These are phyloP conservation scores for Petunia axillaris DNA, from an alignment of 257 asterid species.

Conservation along the genomic window DNA sequence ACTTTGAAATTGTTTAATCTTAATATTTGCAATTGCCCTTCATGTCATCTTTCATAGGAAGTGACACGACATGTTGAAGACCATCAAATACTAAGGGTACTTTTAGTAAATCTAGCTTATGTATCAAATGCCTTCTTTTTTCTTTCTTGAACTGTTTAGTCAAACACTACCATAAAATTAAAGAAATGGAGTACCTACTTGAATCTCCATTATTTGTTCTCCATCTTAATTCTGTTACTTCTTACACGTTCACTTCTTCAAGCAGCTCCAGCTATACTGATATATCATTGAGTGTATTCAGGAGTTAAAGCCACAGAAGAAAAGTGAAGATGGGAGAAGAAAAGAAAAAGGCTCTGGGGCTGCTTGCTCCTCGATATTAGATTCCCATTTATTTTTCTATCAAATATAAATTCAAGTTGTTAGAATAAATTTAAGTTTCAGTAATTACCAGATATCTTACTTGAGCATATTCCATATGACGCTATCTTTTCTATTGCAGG, in stretches of 20 bases:
- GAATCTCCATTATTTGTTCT: not conserved
- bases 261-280: constrained; percentile 9
- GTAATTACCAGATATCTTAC: not conserved
- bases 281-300: not conserved
- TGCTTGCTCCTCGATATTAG: not conserved
- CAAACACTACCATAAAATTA: not conserved
- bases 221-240: not conserved
- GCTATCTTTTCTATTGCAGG: constrained; percentile 48
- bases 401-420: not conserved
- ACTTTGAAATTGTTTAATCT: not conserved
- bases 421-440: not conserved
- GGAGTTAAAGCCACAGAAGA: not conserved
- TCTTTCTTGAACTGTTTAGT: constrained; percentile 15
- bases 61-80: not conserved
- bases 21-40: not conserved
- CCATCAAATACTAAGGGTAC: not conserved
- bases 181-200: constrained; percentile 9
- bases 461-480: not conserved
- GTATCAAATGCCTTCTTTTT: not conserved
- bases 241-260: not conserved
- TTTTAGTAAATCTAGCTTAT: not conserved
- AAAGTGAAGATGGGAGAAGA: not conserved
- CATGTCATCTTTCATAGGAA: not conserved
- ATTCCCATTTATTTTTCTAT: not conserved
- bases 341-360: not conserved